Evolutionary conservation across 2,329 filamentous ascomycete genomes (phyloP), one percentile per base, ranked within the genome.

Genomic region (Didymella lethalis): DNA sequence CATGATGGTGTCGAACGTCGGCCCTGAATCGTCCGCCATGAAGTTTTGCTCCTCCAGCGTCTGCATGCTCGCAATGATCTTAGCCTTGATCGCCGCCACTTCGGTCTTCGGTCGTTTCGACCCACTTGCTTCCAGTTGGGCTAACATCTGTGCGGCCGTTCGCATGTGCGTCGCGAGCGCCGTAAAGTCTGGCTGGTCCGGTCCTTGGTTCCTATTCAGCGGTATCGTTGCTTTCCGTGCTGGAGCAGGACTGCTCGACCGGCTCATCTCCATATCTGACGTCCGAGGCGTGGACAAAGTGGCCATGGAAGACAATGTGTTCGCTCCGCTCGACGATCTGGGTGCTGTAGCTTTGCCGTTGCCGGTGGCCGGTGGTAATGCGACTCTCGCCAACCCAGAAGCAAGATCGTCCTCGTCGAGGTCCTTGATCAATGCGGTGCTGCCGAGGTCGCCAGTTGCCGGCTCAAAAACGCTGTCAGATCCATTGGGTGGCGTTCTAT

Each of bases 31-130:
- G 62, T 93, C 90, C 2, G 86, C 79, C 48, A 92, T 88, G 68
- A 95, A 95, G 73, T 88, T 93, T 74, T 94, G 90, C 75, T 95
- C 92, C 75, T 95, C 91, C 8, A 95, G 79, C 65, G 85, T 92
- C 75, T 95, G 91, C 92, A 95, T 95, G 75, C 91, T 94, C 2
- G 91, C 91, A 68, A 95, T 95, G 64, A 95, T 95, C 78, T 92
- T 93, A 40, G 90, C 88, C 66, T 92, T 85, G 74, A 95, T 95
- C 7, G 91, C 90, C 18, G 90, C 91, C 4, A 95, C 91, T 77
- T 95, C 91, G 29, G 88, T 86, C 71, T 86, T 90, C 1, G 91
- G 91, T 32, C 91, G 84, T 77, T 94, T 95, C 28, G 90, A 89
- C 64, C 89, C 89, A 23, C 90, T 94, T 2, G 90, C 86, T 59